These are phyloP conservation scores for Nannizziopsis barbatae DNA, from an alignment of 2,329 filamentous ascomycete species.

Conservation along the genomic window DNA sequence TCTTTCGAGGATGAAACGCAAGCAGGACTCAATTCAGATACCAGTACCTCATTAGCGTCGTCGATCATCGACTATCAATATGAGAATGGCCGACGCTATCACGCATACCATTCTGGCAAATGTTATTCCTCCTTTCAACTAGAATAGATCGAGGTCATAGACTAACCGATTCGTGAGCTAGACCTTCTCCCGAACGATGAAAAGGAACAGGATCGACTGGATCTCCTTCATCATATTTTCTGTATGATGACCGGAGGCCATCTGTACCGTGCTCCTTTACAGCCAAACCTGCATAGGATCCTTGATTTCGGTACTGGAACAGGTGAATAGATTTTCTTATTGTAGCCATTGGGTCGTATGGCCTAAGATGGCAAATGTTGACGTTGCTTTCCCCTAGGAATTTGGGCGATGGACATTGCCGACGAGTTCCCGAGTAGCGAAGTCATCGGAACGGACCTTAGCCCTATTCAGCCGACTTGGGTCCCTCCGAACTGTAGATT, in stretches of 20 bases:
- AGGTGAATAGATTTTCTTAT: background rate
- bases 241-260: constrained; percentile 34
- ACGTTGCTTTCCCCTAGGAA: constrained; percentile 10
- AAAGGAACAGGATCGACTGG: constrained; percentile 19
- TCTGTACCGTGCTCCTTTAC: constrained; percentile 30
- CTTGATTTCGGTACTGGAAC: constrained; percentile 43
- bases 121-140: constrained; percentile 6
- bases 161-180: background rate
- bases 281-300: constrained; percentile 28
- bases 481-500: constrained; percentile 52
- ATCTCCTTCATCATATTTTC: constrained; percentile 46
- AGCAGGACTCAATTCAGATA: background rate
- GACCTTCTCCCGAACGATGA: constrained; percentile 13
- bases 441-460: constrained; percentile 28
- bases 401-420: constrained; percentile 39
- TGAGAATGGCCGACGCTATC: constrained; percentile 12
- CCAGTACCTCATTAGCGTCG: constrained; percentile 11
- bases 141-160: background rate
- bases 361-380: background rate
- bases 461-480: constrained; percentile 19
- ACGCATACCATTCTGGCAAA: constrained; percentile 11
- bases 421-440: constrained; percentile 29
- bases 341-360: background rate
- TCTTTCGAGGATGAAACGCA: background rate
- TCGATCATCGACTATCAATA: constrained; percentile 14